Conservation (phyloP, 2,329 filamentous ascomycete genomes). For the Neospermospora avenae region DNA sequence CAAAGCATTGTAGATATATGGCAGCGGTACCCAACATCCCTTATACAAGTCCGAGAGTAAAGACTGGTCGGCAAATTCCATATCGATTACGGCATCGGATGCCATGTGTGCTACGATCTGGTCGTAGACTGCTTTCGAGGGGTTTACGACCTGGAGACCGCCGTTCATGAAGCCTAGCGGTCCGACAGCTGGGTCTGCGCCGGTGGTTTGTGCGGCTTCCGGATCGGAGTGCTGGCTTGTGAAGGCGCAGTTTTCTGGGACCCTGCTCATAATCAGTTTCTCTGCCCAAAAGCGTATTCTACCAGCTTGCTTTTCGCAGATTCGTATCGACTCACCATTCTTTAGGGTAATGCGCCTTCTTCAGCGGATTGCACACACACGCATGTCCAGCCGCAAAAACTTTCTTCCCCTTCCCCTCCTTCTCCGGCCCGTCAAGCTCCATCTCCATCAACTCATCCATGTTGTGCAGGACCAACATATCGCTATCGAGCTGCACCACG, state of each 20-base stretch:
- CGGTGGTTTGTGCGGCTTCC: conserved; percentile 44
- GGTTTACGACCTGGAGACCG: conserved; percentile 56
- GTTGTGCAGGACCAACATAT: conserved; percentile 79
- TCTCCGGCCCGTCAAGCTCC: conserved; percentile 57
- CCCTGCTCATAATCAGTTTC: conserved; percentile 32
- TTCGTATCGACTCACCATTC: conserved; percentile 55
- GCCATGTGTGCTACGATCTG: conserved; percentile 52
- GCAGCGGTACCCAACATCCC: conserved; percentile 54
- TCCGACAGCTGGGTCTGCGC: conserved; percentile 43
- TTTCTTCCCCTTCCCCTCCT: conserved; percentile 48
- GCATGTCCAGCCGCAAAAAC: conserved; percentile 84
- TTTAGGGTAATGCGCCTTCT: conserved; percentile 73
- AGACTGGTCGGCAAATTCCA: conserved; percentile 59
- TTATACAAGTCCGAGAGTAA: conserved; percentile 54
- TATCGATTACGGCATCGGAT: conserved; percentile 40
- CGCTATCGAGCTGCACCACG: conserved; percentile 80
- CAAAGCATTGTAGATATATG: conserved; percentile 60
- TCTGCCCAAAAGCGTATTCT: not conserved
- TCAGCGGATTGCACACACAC: conserved; percentile 80
- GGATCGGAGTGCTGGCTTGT: conserved; percentile 50
- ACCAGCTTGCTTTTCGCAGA: not conserved
- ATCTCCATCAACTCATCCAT: conserved; percentile 95
- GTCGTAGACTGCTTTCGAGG: conserved; percentile 45
- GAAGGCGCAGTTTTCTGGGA: conserved; percentile 55
- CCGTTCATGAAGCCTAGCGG: conserved; percentile 53